Evolutionary conservation across 2,329 filamentous ascomycete species (phyloP).

Genomic region (Phaeoacremonium minimum): DNA sequence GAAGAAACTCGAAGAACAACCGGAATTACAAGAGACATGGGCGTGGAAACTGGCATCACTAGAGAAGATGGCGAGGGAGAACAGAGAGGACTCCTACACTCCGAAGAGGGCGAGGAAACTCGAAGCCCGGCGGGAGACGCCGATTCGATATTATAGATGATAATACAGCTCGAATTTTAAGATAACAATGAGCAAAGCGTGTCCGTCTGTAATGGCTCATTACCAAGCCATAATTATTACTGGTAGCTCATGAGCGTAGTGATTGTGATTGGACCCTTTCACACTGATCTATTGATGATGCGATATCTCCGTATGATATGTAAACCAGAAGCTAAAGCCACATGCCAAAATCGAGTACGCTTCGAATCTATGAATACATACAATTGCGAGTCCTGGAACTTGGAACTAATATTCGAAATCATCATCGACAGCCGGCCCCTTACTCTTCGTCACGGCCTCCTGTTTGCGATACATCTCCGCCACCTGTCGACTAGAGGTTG

Average conservation of each 20-base stretch:
- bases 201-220: no score
- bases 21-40: slow-evolving; percentile 11
- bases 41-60: slow-evolving; percentile 27
- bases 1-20: slow-evolving; percentile 52
- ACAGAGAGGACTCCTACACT: slow-evolving; percentile 35
- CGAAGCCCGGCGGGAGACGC: slow-evolving; percentile 12
- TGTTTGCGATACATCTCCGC: slow-evolving; percentile 97
- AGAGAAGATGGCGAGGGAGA: slow-evolving; percentile 34
- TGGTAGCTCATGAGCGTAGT: no score
- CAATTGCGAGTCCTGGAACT: neutral
- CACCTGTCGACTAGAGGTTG: slow-evolving; percentile 78
- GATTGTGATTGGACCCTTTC: neutral
- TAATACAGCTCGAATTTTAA: no score
- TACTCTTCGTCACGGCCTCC: slow-evolving; percentile 82
- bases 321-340: neutral
- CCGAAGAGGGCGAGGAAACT: slow-evolving; percentile 26
- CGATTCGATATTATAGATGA: slow-evolving; percentile 9
- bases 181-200: no score
- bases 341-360: neutral
- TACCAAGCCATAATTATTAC: no score
- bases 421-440: slow-evolving; percentile 85
- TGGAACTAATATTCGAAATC: slow-evolving; percentile 84
- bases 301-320: neutral
- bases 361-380: neutral
- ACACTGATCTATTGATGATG: neutral